Evolutionary conservation across 2,329 filamentous ascomycete genomes (phyloP), one percentile per base, ranked within the genome.

Genomic region (Cercospora janseana): DNA sequence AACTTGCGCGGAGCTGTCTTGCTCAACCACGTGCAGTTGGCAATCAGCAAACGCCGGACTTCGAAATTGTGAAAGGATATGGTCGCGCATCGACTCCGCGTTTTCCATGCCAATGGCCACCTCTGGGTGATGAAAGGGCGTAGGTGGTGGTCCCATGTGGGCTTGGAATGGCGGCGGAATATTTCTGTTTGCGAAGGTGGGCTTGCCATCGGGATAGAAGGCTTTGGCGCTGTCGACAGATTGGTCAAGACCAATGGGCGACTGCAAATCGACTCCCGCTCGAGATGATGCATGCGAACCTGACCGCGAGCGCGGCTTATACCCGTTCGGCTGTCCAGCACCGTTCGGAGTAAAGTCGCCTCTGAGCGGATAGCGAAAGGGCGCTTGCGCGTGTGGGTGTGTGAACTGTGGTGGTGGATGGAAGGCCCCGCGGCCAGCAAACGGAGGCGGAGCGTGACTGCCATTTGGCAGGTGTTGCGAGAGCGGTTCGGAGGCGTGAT

Each of bases 41-140:
- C 64, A 67, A 44, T 69, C 67, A 8, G 66, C 56, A 12, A 66
- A 53, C 3, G 59, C 54, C 6, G 59, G 51, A 32, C 60, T 63
- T 9, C 55, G 58, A 32, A 65, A 66, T 4, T 64, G 61, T 31
- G 51, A 50, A 3, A 54, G 46, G 7, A 68, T 45, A 44, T 68
- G 62, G 35, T 60, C 57, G 23, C 65, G 61, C 13, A 69, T 51
- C 13, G 51, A 54, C 42, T 65, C 57, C n/a, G 61, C 54, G 52
- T 65, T 66, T 16, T 66, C 62, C 15, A 61, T 44, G 12, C 52
- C 51, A 18, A 45, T 42, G 13, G 53, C 46, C n/a, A 58, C 41
- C 4, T 60, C 60, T 13, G 59, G 59, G 24, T 56, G 56, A 1
- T 50, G 50, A 10, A 61, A 55, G 13, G 43, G 53, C 29, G 54